Evolutionary conservation across 2,329 filamentous ascomycete species (phyloP).

Genomic region (Sporothrix curviconia): DNA sequence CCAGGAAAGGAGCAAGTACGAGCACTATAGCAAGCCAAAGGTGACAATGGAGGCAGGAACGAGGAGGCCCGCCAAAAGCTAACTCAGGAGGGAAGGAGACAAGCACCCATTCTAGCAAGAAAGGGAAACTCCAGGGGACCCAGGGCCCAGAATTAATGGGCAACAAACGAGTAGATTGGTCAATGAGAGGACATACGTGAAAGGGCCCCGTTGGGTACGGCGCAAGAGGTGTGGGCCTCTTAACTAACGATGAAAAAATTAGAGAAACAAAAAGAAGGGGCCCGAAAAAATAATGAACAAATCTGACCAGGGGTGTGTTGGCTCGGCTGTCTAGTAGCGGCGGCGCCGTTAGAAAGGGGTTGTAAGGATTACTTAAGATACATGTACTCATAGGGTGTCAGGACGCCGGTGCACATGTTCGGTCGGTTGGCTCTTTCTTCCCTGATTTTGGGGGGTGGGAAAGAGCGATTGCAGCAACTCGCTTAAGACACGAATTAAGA

Average conservation of each 20-base stretch:
- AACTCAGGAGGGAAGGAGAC: neutral
- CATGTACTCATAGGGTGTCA: too few species aligned
- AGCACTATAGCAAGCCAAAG: too few species aligned
- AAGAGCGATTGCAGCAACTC: neutral
- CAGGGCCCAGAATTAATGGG: constrained; percentile 8
- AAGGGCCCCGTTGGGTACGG: neutral
- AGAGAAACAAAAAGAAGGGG: neutral
- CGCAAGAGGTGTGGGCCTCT: constrained; percentile 6
- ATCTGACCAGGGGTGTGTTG: neutral
- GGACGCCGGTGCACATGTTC: constrained; percentile 2
- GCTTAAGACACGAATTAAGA: too few species aligned
- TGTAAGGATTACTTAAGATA: too few species aligned
- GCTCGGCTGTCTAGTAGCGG: neutral
- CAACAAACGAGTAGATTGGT: constrained; percentile 12
- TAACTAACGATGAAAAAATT: neutral
- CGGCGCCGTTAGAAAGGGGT: neutral
- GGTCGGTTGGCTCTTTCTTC: constrained; percentile 2
- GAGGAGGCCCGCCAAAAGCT: too few species aligned
- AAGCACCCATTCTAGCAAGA: neutral
- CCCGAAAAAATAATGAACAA: neutral
- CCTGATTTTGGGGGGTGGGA: constrained; percentile 3
- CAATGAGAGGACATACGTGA: constrained; percentile 6
- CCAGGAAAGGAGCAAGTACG: neutral
- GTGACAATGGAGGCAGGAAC: constrained; percentile 9
- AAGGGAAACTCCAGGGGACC: neutral